Conservation (phyloP, 306 rosid genomes). For the Rosa persica region DNA sequence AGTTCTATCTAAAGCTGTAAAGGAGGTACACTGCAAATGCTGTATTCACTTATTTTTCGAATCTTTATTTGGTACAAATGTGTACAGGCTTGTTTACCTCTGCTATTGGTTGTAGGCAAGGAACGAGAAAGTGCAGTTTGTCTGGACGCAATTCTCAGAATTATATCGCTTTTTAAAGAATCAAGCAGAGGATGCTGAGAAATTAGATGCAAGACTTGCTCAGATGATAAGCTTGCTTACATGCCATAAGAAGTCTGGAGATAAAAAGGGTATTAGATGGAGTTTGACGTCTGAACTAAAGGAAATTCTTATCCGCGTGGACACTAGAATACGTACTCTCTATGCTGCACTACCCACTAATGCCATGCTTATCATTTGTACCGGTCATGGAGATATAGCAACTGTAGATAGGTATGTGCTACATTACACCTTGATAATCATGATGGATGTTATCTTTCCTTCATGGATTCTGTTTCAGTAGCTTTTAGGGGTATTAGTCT, state of each 20-base stretch:
- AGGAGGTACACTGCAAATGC: conserved; percentile 56
- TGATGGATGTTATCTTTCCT: background rate
- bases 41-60: conserved; percentile 5
- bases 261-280: conserved; percentile 49
- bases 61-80: background rate
- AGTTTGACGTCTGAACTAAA: conserved; percentile 54
- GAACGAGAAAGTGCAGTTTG: conserved; percentile 77
- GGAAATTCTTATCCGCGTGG: conserved; percentile 70
- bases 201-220: conserved; percentile 67
- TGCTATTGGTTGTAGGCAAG: conserved; percentile 58
- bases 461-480: background rate
- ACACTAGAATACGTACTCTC: conserved; percentile 58
- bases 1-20: conserved; percentile 70
- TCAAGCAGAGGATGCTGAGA: conserved; percentile 73
- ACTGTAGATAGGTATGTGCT: conserved; percentile 73
- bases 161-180: conserved; percentile 65
- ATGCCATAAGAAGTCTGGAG: conserved; percentile 45
- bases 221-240: conserved; percentile 82
- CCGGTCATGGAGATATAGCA: conserved; percentile 96
- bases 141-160: conserved; percentile 95
- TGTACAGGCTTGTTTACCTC: conserved; percentile 18
- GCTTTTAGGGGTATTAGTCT: background rate
- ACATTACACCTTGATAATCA: conserved; percentile 8
- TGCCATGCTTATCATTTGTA: conserved; percentile 84
- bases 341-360: conserved; percentile 61